Evolutionary conservation across 768 basidiomycete species (phyloP).

Genomic region (Floccularia luteovirens): DNA sequence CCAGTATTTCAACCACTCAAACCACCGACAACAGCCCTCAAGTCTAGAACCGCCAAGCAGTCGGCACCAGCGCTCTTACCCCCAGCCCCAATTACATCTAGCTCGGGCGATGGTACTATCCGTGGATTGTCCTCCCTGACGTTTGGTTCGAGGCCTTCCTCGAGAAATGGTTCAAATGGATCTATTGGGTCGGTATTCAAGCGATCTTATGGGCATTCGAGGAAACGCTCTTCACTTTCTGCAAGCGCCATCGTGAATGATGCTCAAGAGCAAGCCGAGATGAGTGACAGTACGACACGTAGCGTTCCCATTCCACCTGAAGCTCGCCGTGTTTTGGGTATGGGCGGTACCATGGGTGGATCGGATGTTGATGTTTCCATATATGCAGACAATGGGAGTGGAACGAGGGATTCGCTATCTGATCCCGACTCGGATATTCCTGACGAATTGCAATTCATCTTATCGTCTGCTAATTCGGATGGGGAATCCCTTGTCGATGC

Average conservation of each 20-base stretch:
- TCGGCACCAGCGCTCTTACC: constrained; percentile 22
- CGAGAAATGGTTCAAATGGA: constrained; percentile 8
- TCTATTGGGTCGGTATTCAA: constrained; percentile 26
- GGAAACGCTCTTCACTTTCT: constrained; percentile 16
- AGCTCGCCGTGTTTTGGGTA: constrained; percentile 48
- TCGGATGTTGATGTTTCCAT: constrained; percentile 39
- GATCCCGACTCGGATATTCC: constrained; percentile 81
- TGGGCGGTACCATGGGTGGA: constrained; percentile 63
- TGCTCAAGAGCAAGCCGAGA: constrained; percentile 13
- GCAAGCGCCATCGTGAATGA: constrained; percentile 12
- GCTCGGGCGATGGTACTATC: constrained; percentile 13
- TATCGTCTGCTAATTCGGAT: constrained; percentile 32
- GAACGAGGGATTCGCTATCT: constrained; percentile 39
- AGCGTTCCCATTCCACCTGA: constrained; percentile 26
- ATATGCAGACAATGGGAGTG: constrained; percentile 27
- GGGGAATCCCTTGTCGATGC: constrained; percentile 16
- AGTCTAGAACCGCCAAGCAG: too few relatives aligned
- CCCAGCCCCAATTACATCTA: constrained; percentile 9
- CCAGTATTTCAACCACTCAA: constrained; percentile 53
- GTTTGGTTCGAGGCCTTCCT: constrained; percentile 25
- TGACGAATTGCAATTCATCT: constrained; percentile 60
- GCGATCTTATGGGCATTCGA: constrained; percentile 16
- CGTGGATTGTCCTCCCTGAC: constrained; percentile 31
- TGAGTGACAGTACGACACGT: not conserved
- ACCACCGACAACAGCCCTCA: constrained; percentile 31